phyloP scores from a whole-genome alignment of 345 rosid genomes.

The Aquilaria sinensis region DNA sequence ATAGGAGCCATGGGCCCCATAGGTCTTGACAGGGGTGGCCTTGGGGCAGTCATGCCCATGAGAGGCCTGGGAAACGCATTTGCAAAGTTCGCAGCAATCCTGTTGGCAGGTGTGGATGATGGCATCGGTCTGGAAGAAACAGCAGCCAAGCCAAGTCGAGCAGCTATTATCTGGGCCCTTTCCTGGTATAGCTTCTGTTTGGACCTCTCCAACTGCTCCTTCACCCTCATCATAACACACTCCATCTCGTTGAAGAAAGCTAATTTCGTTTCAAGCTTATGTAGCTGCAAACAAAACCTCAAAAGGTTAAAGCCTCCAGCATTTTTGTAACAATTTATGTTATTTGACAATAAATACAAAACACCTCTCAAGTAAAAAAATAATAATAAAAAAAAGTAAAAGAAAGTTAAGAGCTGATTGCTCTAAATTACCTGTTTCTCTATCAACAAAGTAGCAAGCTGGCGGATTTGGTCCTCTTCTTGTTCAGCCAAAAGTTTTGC shows the following conservation, averaged over 20 bases:
- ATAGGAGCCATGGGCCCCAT: slow-evolving; percentile 39
- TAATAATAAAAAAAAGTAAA: background rate
- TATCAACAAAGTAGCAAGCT: slow-evolving; percentile 56
- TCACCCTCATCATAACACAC: slow-evolving; percentile 49
- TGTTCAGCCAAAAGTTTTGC: slow-evolving; percentile 76
- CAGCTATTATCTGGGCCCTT: slow-evolving; percentile 88
- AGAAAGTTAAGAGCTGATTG: background rate
- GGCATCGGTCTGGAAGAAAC: slow-evolving; percentile 55
- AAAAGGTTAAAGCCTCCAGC: slow-evolving; percentile 10
- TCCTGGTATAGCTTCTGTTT: slow-evolving; percentile 87
- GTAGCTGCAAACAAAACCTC: slow-evolving; percentile 40
- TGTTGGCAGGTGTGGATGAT: slow-evolving; percentile 53
- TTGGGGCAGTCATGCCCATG: slow-evolving; percentile 45
- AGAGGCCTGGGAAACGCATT: slow-evolving; percentile 64
- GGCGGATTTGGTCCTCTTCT: slow-evolving; percentile 85
- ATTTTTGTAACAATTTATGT: background rate
- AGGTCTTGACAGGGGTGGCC: slow-evolving; percentile 69
- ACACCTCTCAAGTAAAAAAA: background rate
- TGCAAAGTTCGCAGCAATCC: slow-evolving; percentile 56
- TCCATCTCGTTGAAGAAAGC: slow-evolving; percentile 83
- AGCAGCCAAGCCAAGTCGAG: slow-evolving; percentile 72
- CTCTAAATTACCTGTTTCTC: slow-evolving; percentile 73
- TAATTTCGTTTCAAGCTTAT: slow-evolving; percentile 79
- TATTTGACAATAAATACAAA: background rate
- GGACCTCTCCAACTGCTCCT: slow-evolving; percentile 90